Evolutionary conservation across 148 eudicot species (phyloP).

Genomic region (Camellia japonica): DNA sequence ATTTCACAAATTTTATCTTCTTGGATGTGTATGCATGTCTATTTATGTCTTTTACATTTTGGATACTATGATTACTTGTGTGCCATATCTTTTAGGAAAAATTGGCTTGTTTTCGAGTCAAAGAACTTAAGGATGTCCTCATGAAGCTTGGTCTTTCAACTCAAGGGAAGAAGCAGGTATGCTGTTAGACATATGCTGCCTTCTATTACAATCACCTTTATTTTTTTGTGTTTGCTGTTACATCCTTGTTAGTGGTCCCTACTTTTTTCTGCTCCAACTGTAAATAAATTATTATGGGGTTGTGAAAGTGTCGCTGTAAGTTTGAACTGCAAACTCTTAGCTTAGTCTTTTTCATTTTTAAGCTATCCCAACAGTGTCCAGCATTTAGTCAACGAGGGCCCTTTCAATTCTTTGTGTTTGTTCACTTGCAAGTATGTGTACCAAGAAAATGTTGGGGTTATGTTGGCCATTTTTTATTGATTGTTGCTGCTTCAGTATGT

Average conservation of each 20-base stretch:
- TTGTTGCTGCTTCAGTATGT: neutral
- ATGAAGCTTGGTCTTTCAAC: slow-evolving; percentile 75
- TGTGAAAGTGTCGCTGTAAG: neutral
- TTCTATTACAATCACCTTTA: neutral
- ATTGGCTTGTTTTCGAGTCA: slow-evolving; percentile 75
- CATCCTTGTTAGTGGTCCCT: neutral
- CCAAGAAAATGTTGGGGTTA: neutral
- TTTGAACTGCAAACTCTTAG: slow-evolving; percentile 1
- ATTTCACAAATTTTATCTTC: neutral
- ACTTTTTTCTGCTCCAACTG: neutral
- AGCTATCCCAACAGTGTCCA: neutral
- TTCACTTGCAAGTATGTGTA: neutral
- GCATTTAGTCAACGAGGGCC: neutral
- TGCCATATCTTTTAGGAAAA: slow-evolving; percentile 46
- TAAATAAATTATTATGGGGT: neutral
- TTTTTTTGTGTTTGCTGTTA: neutral
- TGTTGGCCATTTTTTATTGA: neutral
- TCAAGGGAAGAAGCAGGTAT: slow-evolving; percentile 97
- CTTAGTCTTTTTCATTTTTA: neutral
- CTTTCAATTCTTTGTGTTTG: neutral
- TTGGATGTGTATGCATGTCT: neutral
- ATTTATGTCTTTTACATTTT: neutral
- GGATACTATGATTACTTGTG: neutral
- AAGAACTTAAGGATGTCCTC: slow-evolving; percentile 91
- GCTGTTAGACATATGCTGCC: slow-evolving; percentile 5